Evolutionary conservation across 2,329 filamentous ascomycete genomes (phyloP), one percentile per base, ranked within the genome.

Genomic region (Cladosporium sp.): DNA sequence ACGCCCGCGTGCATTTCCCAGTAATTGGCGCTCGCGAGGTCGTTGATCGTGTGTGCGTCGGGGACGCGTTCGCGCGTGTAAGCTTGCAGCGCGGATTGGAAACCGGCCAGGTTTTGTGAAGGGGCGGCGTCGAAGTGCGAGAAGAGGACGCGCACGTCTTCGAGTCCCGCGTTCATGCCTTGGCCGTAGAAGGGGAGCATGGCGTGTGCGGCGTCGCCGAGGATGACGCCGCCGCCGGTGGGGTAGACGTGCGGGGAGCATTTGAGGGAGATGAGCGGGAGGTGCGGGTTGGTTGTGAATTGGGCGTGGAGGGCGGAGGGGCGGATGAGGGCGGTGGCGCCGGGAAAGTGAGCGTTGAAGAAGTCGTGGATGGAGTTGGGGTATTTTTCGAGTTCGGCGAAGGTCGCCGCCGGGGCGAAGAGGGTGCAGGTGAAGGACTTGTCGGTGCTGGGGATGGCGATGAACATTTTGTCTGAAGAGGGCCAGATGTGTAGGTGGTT

Each of bases 161-260:
- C 93, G 37, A 99, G 81, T 0, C 93, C 93, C 0, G 93, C 88
- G 64, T 99, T 99, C 84, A 99, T 95, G 32, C 93, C 93, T 68
- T 99, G 93, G 0, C 93, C 93, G 68, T 97, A 99, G 70, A 99
- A 99, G 0, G 93, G 93, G 0, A 99, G 90, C 85, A 99, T 96
- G 51, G 95, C 93, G 67, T 99, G 93, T 0, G 93, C 91, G 7
- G 93, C 90, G 66, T 99, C 93, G 52, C 93, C 93, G 30, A 99
- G 67, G 43, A 99, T 89, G 53, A 95, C 89, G 37, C 45, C 45
- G 27, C 80, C 89, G 0, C 84, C 86, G 19, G 83, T 82, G 43
- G 73, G 76, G 72, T 82, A 89, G 72, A 96, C 89, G 70, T 97
- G 88, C 0, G 93, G 93, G 15, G 80, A 80, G 73, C 91, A 96